Conservation (phyloP, 2,329 filamentous ascomycete species). For the Orbilia oligospora region DNA sequence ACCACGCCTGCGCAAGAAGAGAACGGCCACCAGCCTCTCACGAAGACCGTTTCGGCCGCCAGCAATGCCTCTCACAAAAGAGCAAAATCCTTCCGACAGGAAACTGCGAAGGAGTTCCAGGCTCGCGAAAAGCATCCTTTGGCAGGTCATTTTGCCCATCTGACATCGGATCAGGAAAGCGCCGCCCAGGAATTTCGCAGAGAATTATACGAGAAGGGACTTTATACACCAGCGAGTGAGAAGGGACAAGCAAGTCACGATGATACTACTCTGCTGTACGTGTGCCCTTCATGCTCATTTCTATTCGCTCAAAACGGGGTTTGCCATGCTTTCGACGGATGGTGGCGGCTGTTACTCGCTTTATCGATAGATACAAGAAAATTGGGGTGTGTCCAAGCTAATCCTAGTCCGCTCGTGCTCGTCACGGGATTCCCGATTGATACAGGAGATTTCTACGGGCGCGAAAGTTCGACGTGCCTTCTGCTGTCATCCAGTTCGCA, state of each 20-base stretch:
- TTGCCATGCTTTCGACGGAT: not conserved
- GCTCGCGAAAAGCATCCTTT: slow-evolving; percentile 55
- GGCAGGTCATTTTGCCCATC: slow-evolving; percentile 57
- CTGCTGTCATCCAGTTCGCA: slow-evolving; percentile 86
- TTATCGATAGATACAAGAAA: slow-evolving; percentile 60
- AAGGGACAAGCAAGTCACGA: slow-evolving; percentile 68
- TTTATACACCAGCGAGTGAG: slow-evolving; percentile 67
- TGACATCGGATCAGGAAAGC: slow-evolving; percentile 40
- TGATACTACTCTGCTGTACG: slow-evolving; percentile 70
- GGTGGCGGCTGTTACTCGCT: slow-evolving; percentile 7
- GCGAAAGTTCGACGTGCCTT: slow-evolving; percentile 81
- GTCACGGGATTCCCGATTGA: slow-evolving; percentile 44
- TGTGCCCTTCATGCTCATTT: slow-evolving; percentile 63
- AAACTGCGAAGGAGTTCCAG: slow-evolving; percentile 57
- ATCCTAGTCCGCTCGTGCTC: slow-evolving; percentile 49
- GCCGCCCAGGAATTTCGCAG: slow-evolving; percentile 47
- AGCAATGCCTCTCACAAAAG: slow-evolving; percentile 57
- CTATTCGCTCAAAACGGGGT: slow-evolving; percentile 10
- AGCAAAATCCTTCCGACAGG: slow-evolving; percentile 55
- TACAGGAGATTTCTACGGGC: slow-evolving; percentile 86
- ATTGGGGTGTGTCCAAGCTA: slow-evolving; percentile 33
- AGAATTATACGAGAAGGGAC: slow-evolving; percentile 58
- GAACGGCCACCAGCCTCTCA: slow-evolving; percentile 45
- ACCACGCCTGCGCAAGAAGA: slow-evolving; percentile 52
- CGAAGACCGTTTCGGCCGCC: slow-evolving; percentile 48